A percentile compares a stretch with the other conserved stretches of the same genome.
phyloP scores from a whole-genome alignment of 2,329 filamentous ascomycete genomes.

The Aspergillus candidus region DNA sequence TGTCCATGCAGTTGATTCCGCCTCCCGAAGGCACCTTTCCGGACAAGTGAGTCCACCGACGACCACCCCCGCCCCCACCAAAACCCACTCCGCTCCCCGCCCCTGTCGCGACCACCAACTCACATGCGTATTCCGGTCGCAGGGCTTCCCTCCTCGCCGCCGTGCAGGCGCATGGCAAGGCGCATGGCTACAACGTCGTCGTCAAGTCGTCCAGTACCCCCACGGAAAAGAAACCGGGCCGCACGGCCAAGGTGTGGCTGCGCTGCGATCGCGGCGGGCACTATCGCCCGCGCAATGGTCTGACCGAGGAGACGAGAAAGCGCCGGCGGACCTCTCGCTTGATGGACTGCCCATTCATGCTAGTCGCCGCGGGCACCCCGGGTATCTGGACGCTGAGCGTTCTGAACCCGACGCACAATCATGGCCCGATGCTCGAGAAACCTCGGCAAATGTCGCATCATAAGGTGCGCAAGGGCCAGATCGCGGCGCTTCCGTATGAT shows the following conservation, averaged over 20 bases:
- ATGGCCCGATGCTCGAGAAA: slow-evolving; percentile 38
- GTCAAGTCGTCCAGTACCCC: slow-evolving; percentile 43
- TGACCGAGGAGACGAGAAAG: slow-evolving; percentile 42
- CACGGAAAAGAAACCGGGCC: slow-evolving; percentile 41
- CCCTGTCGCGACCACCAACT: slow-evolving; percentile 2
- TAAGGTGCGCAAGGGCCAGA: slow-evolving; percentile 40
- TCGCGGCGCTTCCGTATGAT: slow-evolving; percentile 38
- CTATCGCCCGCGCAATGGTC: slow-evolving; percentile 40
- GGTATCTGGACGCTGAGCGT: slow-evolving; percentile 41
- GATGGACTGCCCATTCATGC: slow-evolving; percentile 42
- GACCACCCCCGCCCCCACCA: neutral
- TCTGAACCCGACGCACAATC: slow-evolving; percentile 38
- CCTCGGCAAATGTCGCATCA: slow-evolving; percentile 37
- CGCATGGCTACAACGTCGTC: slow-evolving; percentile 41
- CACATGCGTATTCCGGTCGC: slow-evolving; percentile 5
- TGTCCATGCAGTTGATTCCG: slow-evolving; percentile 37
- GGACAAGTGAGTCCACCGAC: slow-evolving; percentile 30
- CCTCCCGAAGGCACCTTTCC: slow-evolving; percentile 41
- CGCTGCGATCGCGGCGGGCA: slow-evolving; percentile 42
- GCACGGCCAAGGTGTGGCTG: slow-evolving; percentile 41
- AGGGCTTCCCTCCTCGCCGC: slow-evolving; percentile 35
- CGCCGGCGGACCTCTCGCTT: slow-evolving; percentile 39
- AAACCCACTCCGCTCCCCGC: neutral
- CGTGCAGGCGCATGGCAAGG: slow-evolving; percentile 38
- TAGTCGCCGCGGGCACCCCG: slow-evolving; percentile 39